Percentiles rank a stretch among this genome's conserved stretches.
These are phyloP conservation scores for Colletotrichum truncatum DNA, from an alignment of 2,329 filamentous ascomycete genomes.

Conservation along the genomic window DNA sequence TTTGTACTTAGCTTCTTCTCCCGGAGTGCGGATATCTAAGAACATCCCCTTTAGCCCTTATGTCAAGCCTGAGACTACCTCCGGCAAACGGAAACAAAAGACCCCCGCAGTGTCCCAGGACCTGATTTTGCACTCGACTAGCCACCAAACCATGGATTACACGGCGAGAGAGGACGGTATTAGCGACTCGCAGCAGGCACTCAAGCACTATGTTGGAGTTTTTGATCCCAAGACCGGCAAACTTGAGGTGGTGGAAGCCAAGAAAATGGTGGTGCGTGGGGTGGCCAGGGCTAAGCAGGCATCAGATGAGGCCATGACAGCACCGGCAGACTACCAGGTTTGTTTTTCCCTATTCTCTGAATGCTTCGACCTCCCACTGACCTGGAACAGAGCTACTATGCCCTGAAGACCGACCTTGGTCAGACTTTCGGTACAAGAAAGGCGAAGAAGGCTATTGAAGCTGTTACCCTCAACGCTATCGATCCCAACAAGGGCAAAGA, in stretches of 20 bases:
- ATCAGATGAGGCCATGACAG: conserved; percentile 54
- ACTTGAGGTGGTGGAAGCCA: conserved; percentile 69
- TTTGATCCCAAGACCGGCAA: conserved; percentile 69
- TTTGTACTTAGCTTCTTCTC: conserved; percentile 35
- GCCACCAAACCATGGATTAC: conserved; percentile 67
- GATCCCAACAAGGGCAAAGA: conserved; percentile 46
- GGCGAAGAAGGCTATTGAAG: conserved; percentile 79
- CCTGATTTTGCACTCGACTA: conserved; percentile 66
- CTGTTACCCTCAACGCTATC: conserved; percentile 78
- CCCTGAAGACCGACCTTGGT: conserved; percentile 75
- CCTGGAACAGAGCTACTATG: conserved; percentile 59
- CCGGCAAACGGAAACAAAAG: conserved; percentile 51
- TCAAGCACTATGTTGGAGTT: conserved; percentile 73
- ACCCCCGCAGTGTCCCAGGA: conserved; percentile 50
- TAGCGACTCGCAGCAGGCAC: conserved; percentile 40
- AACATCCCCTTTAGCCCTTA: conserved; percentile 58
- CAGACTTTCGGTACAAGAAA: conserved; percentile 88
- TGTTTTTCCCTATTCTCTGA: not conserved
- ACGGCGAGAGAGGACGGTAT: conserved; percentile 61
- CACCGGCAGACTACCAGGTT: conserved; percentile 32
- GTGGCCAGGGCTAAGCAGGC: conserved; percentile 65
- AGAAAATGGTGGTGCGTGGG: conserved; percentile 70
- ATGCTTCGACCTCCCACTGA: not conserved
- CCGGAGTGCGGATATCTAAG: conserved; percentile 46
- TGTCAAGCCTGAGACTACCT: conserved; percentile 47